Percentiles rank a stretch among this genome's conserved stretches.
Conservation (phyloP, 352 stramenopile genomes). For the Globisporangium barbulae region DNA sequence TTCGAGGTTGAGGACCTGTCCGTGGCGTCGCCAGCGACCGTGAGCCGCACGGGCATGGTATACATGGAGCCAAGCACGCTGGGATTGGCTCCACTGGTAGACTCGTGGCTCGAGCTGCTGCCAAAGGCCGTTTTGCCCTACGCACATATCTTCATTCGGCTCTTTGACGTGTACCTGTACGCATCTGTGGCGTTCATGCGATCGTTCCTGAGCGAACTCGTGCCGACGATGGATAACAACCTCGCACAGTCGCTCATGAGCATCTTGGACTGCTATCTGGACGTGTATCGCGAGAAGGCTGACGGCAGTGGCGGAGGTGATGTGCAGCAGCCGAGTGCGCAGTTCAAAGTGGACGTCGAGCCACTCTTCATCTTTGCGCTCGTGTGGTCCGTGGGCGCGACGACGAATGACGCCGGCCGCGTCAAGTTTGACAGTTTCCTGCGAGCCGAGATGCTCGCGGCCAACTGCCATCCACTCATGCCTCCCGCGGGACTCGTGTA, state of each 20-base stretch:
- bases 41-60: conserved; percentile 94
- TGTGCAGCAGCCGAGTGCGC: conserved; percentile 38
- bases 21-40: conserved; percentile 92
- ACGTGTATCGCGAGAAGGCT: conserved; percentile 58
- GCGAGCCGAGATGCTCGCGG: conserved; percentile 75
- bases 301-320: conserved; percentile 35
- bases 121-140: conserved; percentile 33
- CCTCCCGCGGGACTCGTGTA: conserved; percentile 78
- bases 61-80: conserved; percentile 95
- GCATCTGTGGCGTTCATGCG: conserved; percentile 84
- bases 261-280: conserved; percentile 89
- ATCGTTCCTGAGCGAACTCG: conserved; percentile 83
- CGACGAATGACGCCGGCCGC: conserved; percentile 85
- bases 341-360: conserved; percentile 80
- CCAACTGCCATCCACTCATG: conserved; percentile 54
- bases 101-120: conserved; percentile 87
- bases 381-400: conserved; percentile 91
- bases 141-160: conserved; percentile 48
- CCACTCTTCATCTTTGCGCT: conserved; percentile 92
- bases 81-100: conserved; percentile 82
- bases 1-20: conserved; percentile 96
- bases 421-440: conserved; percentile 89
- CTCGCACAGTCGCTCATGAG: conserved; percentile 91
- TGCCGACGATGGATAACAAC: conserved; percentile 93
- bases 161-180: conserved; percentile 93